Percentiles rank a stretch among this genome's conserved stretches.
These are phyloP conservation scores for Plasmopara viticola DNA, from an alignment of 352 stramenopile species.

Conservation along the genomic window DNA sequence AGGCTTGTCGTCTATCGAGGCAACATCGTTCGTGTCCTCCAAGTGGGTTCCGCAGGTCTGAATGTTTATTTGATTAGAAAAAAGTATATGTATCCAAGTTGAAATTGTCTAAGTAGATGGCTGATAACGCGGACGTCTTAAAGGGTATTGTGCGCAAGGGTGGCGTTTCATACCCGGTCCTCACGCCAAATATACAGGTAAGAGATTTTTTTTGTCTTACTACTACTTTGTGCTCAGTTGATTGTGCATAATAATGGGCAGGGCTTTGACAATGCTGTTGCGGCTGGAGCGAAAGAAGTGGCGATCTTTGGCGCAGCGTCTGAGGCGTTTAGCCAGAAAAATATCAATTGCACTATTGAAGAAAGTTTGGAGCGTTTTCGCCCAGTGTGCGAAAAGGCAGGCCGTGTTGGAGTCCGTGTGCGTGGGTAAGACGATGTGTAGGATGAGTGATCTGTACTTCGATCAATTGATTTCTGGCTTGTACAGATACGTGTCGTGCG, in stretches of 20 bases:
- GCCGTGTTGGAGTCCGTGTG: constrained; percentile 76
- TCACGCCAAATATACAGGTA: constrained; percentile 92
- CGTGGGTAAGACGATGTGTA: constrained; percentile 51
- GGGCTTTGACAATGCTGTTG: constrained; percentile 85
- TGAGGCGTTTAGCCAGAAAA: constrained; percentile 93
- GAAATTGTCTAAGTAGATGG: constrained; percentile 80
- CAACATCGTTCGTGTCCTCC: constrained; percentile 93
- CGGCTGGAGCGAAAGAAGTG: constrained; percentile 87
- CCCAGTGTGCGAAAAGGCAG: constrained; percentile 81
- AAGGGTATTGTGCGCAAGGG: constrained; percentile 66
- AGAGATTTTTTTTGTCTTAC: background rate
- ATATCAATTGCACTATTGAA: constrained; percentile 96
- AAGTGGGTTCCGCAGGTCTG: constrained; percentile 94
- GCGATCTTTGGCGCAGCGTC: constrained; percentile 95
- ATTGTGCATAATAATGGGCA: constrained; percentile 11
- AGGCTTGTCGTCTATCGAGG: constrained; percentile 88
- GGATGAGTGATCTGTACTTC: too few species aligned
- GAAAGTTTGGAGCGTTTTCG: constrained; percentile 92
- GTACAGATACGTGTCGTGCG: constrained; percentile 91
- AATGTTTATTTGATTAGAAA: background rate
- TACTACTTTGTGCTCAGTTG: background rate
- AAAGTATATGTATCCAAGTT: background rate
- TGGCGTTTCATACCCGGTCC: constrained; percentile 83
- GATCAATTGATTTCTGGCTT: background rate
- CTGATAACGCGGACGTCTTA: constrained; percentile 87